Evolutionary conservation across 2,329 filamentous ascomycete species (phyloP).

Genomic region (Penicillium sp.): DNA sequence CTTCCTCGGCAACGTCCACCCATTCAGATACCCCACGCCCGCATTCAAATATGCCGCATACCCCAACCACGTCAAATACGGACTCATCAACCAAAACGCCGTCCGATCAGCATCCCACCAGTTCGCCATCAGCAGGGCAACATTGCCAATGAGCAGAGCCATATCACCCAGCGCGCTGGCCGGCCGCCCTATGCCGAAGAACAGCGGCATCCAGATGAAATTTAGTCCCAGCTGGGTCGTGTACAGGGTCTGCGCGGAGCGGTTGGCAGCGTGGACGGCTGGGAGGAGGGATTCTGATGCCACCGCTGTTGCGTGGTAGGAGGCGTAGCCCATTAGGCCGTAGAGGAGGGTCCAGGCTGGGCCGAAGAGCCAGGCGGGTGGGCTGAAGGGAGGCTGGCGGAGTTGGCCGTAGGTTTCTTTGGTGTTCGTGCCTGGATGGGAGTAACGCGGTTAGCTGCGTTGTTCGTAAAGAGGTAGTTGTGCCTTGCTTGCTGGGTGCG

Average conservation of each 20-base stretch:
- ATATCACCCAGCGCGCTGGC: conserved; percentile 76
- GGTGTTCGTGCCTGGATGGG: conserved; percentile 31
- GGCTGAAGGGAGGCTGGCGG: conserved; percentile 54
- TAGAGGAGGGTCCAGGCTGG: conserved; percentile 63
- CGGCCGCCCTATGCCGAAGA: conserved; percentile 77
- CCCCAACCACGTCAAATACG: conserved; percentile 82
- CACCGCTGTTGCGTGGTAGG: conserved; percentile 71
- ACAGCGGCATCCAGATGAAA: conserved; percentile 87
- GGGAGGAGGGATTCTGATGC: conserved; percentile 62
- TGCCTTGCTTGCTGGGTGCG: no score
- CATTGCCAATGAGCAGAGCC: conserved; percentile 68
- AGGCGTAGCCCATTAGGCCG: conserved; percentile 81
- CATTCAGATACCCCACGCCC: conserved; percentile 67
- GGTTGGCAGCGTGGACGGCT: conserved; percentile 59
- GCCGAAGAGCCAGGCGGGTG: conserved; percentile 60
- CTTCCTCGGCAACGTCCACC: conserved; percentile 52
- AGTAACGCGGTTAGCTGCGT: not conserved
- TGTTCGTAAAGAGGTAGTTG: not conserved
- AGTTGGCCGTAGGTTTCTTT: conserved; percentile 41
- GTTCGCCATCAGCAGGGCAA: conserved; percentile 71
- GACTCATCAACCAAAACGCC: conserved; percentile 72
- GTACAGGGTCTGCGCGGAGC: conserved; percentile 76
- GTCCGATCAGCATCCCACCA: conserved; percentile 74
- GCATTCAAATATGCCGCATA: conserved; percentile 86
- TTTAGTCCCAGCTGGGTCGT: conserved; percentile 84